Base-by-base conservation (phyloP, 495 filamentous ascomycete genomes). In the Aspergillus bertholletiae region DNA sequence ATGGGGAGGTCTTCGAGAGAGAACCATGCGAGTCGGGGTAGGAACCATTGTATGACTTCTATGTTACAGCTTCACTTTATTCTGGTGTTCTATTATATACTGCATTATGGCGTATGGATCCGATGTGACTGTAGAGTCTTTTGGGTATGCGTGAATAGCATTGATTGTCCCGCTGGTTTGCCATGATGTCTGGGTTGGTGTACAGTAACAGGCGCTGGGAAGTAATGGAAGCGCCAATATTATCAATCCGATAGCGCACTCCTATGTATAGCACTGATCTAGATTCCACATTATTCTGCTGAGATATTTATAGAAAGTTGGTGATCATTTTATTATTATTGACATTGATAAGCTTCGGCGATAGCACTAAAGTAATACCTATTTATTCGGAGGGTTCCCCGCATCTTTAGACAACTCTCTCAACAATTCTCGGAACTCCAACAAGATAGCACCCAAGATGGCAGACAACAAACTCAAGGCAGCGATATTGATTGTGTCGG, bases 401-500 rank as follows among this genome's bases (percentile, higher is more conserved):
- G 26, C 40, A 39, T 21, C 44, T 26, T 49, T n/a, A n/a, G 12
- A 23, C 23, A 48, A 43, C 17, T 23, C n/a, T 30, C 54, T 48
- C 45, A 46, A 41, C 27, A 48, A 52, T n/a, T n/a, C n/a, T n/a
- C n/a, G n/a, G n/a, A n/a, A n/a, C n/a, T n/a, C n/a, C n/a, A 41
- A 50, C 55, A 49, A 60, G 40, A 30, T 21, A 39, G 40, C 51
- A 32, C 53, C 20, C 53, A 60, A 18, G 22, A 68, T 67, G 58
- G 56, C 53, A 18, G 59, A 51, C 12, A 51, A 53, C 48, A 59
- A 55, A 39, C 64, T 78, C 20, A 71, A 61, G 57, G 58, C 84
- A 24, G 88, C 85, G 13, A 88, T 98, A 40, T 79, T 98, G 30
- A 81, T 97, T 61, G 81, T 98, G 40, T 97, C 94, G 2, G 94